Percentiles rank a stretch among this genome's conserved stretches.
phyloP scores from a whole-genome alignment of 192 early-diverging fungal species.

The Coemansia biformis region DNA sequence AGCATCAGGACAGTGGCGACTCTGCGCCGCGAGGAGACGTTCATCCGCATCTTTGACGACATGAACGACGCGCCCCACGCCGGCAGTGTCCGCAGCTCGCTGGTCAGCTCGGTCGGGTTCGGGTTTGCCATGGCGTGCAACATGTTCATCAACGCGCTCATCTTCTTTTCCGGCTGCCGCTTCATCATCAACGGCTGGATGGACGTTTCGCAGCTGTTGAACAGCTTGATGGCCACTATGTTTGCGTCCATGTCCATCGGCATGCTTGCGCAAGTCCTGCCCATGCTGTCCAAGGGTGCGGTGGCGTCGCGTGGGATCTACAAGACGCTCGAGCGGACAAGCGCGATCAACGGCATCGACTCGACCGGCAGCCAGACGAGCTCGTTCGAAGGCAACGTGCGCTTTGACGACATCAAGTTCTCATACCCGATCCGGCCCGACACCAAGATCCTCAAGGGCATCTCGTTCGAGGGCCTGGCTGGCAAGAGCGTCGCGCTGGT shows the following conservation, averaged over 20 bases:
- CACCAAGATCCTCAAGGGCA: slow-evolving; percentile 60
- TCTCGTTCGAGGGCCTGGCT: slow-evolving; percentile 48
- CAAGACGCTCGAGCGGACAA: slow-evolving; percentile 66
- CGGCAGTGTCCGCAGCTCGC: slow-evolving; percentile 30
- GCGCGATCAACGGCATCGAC: slow-evolving; percentile 53
- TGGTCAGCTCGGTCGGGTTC: slow-evolving; percentile 48
- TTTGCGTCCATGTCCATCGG: slow-evolving; percentile 58
- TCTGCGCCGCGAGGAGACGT: slow-evolving; percentile 55
- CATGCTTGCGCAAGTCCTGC: slow-evolving; percentile 56
- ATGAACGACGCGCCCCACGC: slow-evolving; percentile 48
- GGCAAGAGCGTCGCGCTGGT: slow-evolving; percentile 80
- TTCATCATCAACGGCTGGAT: slow-evolving; percentile 53
- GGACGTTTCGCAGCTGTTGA: slow-evolving; percentile 24
- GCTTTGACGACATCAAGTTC: slow-evolving; percentile 51
- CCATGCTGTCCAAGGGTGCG: slow-evolving; percentile 75
- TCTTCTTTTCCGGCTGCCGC: slow-evolving; percentile 55
- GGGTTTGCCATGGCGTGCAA: slow-evolving; percentile 54
- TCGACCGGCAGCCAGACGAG: slow-evolving; percentile 54
- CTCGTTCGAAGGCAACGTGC: slow-evolving; percentile 54
- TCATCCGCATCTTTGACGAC: slow-evolving; percentile 44
- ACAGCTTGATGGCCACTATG: slow-evolving; percentile 51
- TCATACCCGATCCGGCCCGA: slow-evolving; percentile 61
- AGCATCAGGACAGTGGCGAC: slow-evolving; percentile 81
- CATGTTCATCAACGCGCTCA: slow-evolving; percentile 54
- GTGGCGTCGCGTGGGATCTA: slow-evolving; percentile 71